These are phyloP conservation scores for Pseudogymnoascus sp. DNA, from an alignment of 2,329 filamentous ascomycete genomes.

Conservation along the genomic window DNA sequence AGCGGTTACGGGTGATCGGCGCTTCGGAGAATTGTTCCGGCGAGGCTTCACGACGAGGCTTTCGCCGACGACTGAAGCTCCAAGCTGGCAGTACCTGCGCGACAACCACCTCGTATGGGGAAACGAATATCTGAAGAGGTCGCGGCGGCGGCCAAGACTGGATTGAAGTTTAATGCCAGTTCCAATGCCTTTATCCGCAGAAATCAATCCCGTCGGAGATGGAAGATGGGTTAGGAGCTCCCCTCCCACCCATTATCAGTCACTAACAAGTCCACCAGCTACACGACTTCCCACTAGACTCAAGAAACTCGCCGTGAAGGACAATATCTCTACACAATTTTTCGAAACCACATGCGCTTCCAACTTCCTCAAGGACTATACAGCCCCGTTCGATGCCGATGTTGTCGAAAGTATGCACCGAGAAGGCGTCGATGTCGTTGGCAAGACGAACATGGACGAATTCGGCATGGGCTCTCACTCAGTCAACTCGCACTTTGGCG, in stretches of 20 bases:
- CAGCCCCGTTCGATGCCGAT: constrained; percentile 73
- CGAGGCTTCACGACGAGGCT: background rate
- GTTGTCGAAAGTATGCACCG: constrained; percentile 61
- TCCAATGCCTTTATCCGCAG: background rate
- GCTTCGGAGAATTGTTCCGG: background rate
- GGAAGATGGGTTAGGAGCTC: background rate
- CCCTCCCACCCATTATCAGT: background rate
- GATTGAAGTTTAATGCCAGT: background rate
- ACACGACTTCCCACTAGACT: background rate
- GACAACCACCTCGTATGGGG: background rate
- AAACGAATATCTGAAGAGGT: background rate
- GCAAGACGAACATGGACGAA: constrained; percentile 91
- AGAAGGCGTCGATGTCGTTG: constrained; percentile 55
- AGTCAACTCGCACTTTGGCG: constrained; percentile 56
- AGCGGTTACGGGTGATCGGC: background rate
- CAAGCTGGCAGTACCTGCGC: background rate
- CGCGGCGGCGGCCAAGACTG: background rate
- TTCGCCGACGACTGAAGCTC: background rate
- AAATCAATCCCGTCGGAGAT: background rate
- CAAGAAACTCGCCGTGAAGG: constrained; percentile 48
- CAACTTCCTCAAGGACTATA: constrained; percentile 59
- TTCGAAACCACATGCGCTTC: constrained; percentile 81
- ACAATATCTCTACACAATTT: constrained; percentile 61
- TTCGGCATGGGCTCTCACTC: constrained; percentile 92
- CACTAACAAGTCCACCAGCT: background rate